These are phyloP conservation scores for Suillus placidus DNA, from an alignment of 768 basidiomycete genomes.

Conservation along the genomic window DNA sequence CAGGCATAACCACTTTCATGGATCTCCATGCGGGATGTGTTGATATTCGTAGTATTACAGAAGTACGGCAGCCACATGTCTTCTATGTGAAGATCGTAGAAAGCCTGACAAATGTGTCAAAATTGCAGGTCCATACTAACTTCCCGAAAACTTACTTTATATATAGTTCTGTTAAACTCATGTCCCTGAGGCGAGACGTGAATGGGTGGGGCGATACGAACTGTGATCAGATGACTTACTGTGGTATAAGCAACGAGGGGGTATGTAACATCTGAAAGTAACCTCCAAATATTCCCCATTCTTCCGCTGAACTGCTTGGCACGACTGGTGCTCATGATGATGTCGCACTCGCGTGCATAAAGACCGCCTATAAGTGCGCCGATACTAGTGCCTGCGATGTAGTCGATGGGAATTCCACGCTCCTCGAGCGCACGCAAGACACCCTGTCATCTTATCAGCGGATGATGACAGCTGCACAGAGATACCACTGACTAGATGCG, in stretches of 20 bases:
- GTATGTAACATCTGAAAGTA: slow-evolving; percentile 88
- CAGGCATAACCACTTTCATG: slow-evolving; percentile 99
- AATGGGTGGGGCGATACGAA: slow-evolving; percentile 3
- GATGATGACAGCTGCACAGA: slow-evolving; percentile 9
- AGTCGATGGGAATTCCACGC: slow-evolving; percentile 90
- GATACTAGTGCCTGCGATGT: slow-evolving; percentile 93
- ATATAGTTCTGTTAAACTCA: slow-evolving; percentile 93
- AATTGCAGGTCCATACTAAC: slow-evolving; percentile 10
- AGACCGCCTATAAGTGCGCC: slow-evolving; percentile 92
- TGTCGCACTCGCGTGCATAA: slow-evolving; percentile 92
- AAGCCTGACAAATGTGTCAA: slow-evolving; percentile 52
- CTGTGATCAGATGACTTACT: slow-evolving; percentile 37
- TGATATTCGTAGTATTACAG: slow-evolving; percentile 98
- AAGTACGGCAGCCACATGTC: slow-evolving; percentile 99
- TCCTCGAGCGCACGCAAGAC: slow-evolving; percentile 91
- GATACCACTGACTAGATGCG: slow-evolving; percentile 58
- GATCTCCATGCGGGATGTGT: slow-evolving; percentile 93
- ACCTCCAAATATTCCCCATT: slow-evolving; percentile 94
- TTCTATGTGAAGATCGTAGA: slow-evolving; percentile 92
- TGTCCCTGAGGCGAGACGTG: slow-evolving; percentile 63
- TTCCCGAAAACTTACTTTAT: slow-evolving; percentile 58
- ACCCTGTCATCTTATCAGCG: slow-evolving; percentile 54
- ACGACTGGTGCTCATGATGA: slow-evolving; percentile 81
- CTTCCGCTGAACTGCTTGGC: slow-evolving; percentile 90
- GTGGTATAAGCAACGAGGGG: slow-evolving; percentile 79